Evolutionary conservation across 768 basidiomycete species (phyloP), one percentile per base, ranked within the genome.

Genomic region (Mycena leptocephala): DNA sequence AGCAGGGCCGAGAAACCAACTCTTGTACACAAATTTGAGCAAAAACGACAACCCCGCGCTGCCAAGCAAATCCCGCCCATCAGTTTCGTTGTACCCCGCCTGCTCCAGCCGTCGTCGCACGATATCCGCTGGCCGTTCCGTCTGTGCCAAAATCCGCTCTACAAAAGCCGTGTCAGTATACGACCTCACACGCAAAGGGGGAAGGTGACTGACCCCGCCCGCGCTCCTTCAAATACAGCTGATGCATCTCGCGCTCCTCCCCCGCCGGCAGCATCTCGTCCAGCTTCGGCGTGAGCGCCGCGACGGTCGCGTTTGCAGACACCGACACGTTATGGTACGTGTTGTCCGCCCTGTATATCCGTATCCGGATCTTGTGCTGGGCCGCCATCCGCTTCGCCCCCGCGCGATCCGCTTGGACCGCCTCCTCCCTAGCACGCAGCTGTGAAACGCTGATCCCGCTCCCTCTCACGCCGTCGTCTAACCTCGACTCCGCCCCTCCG

Each of bases 11-110:
- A 96, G 87, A 20, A 92, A 86, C 75, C 93, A 92, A 79, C 91
- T 94, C 82, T 97, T 96, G 86, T 95, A 99, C 24, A 97, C 92
- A 79, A 99, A 98, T 80, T 94, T 95, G 83, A 96, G 90, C 30
- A 99, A 88, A 81, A 97, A 97, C 7, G 92, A 90, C 75, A 98
- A 86, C 67, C 95, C 63, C 13, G 96, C 95, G 5, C 91, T 91
- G 0, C 93, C 94, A 9, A 98, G 87, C 53, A 93, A 88, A 73
- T 96, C 94, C 9, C 94, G 84, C 48, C 94, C 93, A 82, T 99
- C 98, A 22, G 91, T 89, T 26, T 92, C 90, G 64, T 94, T 93
- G 79, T 97, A 99, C 0, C 98, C 97, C 5, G 97, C 96, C 82
- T 98, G 96, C 78, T 95, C 92, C 76, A 99, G 87, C 46, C 96